Percentiles rank a stretch among this genome's conserved stretches.
These are phyloP conservation scores for Exserohilum rostratum DNA, from an alignment of 2,329 filamentous ascomycete genomes.

Conservation along the genomic window DNA sequence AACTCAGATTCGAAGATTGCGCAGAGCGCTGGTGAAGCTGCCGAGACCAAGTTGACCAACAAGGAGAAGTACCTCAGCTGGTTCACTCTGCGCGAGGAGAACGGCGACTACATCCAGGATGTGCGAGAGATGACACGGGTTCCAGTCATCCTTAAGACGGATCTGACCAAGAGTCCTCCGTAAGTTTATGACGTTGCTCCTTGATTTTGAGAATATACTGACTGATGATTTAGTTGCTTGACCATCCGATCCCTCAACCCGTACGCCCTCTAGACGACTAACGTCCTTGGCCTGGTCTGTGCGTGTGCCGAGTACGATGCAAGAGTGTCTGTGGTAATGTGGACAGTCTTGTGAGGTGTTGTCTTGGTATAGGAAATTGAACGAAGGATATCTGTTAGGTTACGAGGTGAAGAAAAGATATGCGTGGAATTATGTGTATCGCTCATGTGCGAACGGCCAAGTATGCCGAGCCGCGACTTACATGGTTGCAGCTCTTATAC, in stretches of 20 bases:
- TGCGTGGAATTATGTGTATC: constrained; percentile 35
- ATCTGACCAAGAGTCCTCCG: constrained; percentile 98
- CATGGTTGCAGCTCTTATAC: constrained; percentile 33
- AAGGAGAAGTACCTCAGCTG: constrained; percentile 96
- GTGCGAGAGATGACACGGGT: constrained; percentile 97
- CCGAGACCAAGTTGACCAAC: constrained; percentile 81
- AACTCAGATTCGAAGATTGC: constrained; percentile 93
- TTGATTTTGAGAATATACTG: constrained; percentile 15
- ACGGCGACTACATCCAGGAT: constrained; percentile 96
- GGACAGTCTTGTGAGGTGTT: constrained; percentile 12
- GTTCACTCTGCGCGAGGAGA: constrained; percentile 88
- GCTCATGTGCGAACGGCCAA: constrained; percentile 35
- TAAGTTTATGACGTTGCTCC: constrained; percentile 64
- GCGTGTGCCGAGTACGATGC: constrained; percentile 1
- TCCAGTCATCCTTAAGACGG: constrained; percentile 97
- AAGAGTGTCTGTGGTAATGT: neutral
- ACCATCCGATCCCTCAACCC: constrained; percentile 85
- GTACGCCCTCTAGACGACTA: constrained; percentile 62
- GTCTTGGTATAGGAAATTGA: constrained; percentile 42
- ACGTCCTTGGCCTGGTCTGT: neutral
- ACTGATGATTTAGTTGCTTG: constrained; percentile 65
- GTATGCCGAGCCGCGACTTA: constrained; percentile 27
- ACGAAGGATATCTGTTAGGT: constrained; percentile 38
- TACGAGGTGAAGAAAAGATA: constrained; percentile 18
- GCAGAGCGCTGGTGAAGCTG: constrained; percentile 67